Evolutionary conservation across 1,284 basidiomycete genomes (phyloP), one percentile per base, ranked within the genome.

Genomic region (Melampsora medusae): DNA sequence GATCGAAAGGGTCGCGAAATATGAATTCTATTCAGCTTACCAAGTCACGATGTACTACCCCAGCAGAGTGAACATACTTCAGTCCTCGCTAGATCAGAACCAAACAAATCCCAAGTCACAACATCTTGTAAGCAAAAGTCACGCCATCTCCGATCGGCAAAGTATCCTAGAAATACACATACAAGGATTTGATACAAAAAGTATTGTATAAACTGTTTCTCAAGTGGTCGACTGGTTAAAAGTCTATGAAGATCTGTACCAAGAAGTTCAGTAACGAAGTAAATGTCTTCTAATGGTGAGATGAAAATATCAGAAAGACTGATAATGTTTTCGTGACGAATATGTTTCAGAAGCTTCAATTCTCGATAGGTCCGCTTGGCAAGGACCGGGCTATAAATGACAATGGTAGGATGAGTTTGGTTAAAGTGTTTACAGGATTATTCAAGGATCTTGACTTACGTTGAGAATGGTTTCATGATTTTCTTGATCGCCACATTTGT

Each of bases 161-260:
- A 10, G 46, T 14, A 60, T n/a, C n/a, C n/a, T 62, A 31, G 66
- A 28, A 25, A 56, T 33, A 53, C 64, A 85, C 89, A 77, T 76
- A 92, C 92, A 77, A 99, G 88, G 80, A 99, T 99, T 85, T 99
- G 96, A 86, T 99, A 99, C 53, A 99, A 86, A 87, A 99, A 99
- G 85, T 99, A 99, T 83, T 99, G 96, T 78, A 99, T 99, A 85
- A 99, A 99, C 84, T 99, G 96, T 86, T 99, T 99, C 86, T 99
- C 96, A 79, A 99, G 87, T 31, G 96, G 96, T 70, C 96, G 88
- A 67, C 93, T 96, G 25, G 97, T 99, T 80, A 99, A 88, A 46
- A 99, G 88, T 79, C 96, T 92, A 84, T 99, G 96, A 19, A 99
- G 88, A 85, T 99, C 96, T 78, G 96, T 99, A 73, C 97, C 96